Evolutionary conservation across 352 stramenopile species (phyloP).

Genomic region (Globisporangium abappressorium): DNA sequence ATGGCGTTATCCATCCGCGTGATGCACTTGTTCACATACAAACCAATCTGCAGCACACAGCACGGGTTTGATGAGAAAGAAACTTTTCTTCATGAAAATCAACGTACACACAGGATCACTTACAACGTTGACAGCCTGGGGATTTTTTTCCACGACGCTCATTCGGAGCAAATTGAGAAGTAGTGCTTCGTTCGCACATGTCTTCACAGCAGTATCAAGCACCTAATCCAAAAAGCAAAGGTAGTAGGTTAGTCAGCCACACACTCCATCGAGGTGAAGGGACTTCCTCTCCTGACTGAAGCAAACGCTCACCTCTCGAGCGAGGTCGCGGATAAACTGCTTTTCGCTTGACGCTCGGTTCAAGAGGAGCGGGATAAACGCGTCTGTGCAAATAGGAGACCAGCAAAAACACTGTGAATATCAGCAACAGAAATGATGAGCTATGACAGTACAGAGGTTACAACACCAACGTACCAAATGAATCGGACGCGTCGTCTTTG

Average conservation of each 20-base stretch:
- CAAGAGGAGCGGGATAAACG: conserved; percentile 50
- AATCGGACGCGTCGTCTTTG: conserved; percentile 18
- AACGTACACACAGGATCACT: not conserved
- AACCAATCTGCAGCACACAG: conserved; percentile 15
- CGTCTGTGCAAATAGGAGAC: conserved; percentile 16
- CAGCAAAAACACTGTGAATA: not conserved
- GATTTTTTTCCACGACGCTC: conserved; percentile 41
- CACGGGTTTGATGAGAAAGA: not conserved
- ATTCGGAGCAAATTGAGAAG: conserved; percentile 28
- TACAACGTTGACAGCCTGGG: conserved; percentile 48
- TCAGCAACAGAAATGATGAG: not conserved
- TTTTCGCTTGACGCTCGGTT: conserved; percentile 62
- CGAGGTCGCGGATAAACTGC: conserved; percentile 69
- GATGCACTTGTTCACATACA: conserved; percentile 57
- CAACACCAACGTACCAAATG: conserved; percentile 27
- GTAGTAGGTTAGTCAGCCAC: not conserved
- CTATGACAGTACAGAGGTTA: not conserved
- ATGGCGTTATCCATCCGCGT: conserved; percentile 36
- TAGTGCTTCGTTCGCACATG: conserved; percentile 27
- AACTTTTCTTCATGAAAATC: not conserved
- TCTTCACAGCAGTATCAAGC: conserved; percentile 40
- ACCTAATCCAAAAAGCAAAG: conserved; percentile 15
- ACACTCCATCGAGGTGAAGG: not conserved
- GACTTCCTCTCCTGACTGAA: not conserved
- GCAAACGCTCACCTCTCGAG: conserved; percentile 23